Percentiles rank a stretch among this genome's conserved stretches.
phyloP scores from a whole-genome alignment of 2,329 filamentous ascomycete genomes.

The Aspergillus brasiliensis region DNA sequence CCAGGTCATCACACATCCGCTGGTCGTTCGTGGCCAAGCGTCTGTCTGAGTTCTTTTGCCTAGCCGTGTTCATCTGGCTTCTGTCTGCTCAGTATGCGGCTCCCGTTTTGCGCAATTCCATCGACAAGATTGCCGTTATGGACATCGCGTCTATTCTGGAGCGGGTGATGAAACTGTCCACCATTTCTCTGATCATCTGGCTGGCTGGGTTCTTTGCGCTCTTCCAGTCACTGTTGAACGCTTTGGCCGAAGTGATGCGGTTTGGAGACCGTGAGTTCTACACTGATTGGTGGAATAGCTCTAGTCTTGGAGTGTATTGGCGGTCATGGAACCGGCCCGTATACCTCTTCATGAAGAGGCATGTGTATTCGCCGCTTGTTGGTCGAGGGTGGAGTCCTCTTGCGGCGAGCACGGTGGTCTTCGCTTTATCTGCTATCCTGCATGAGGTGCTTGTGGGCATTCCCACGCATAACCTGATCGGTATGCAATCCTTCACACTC shows the following conservation, averaged over 20 bases:
- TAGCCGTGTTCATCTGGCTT: conserved; percentile 93
- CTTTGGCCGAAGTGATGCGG: conserved; percentile 81
- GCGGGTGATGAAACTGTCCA: conserved; percentile 89
- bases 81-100: conserved; percentile 91
- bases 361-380: conserved; percentile 86
- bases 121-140: conserved; percentile 80
- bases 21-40: conserved; percentile 89
- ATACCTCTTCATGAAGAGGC: conserved; percentile 92
- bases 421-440: conserved; percentile 81
- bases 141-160: conserved; percentile 82
- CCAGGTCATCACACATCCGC: conserved; percentile 75
- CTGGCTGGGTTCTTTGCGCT: conserved; percentile 95
- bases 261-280: conserved; percentile 97
- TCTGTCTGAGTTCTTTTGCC: conserved; percentile 71
- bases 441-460: conserved; percentile 93
- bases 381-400: conserved; percentile 76
- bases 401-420: conserved; percentile 77
- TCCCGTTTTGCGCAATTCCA: conserved; percentile 83
- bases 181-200: conserved; percentile 95
- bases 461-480: conserved; percentile 90
- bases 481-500: too few species aligned
- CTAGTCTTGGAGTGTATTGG: conserved; percentile 86
- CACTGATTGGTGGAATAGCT: conserved; percentile 96
- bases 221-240: conserved; percentile 91
- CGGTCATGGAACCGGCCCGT: conserved; percentile 97